Conservation (phyloP, 495 filamentous ascomycete genomes). For the Pyrenopolyporus hunteri region DNA sequence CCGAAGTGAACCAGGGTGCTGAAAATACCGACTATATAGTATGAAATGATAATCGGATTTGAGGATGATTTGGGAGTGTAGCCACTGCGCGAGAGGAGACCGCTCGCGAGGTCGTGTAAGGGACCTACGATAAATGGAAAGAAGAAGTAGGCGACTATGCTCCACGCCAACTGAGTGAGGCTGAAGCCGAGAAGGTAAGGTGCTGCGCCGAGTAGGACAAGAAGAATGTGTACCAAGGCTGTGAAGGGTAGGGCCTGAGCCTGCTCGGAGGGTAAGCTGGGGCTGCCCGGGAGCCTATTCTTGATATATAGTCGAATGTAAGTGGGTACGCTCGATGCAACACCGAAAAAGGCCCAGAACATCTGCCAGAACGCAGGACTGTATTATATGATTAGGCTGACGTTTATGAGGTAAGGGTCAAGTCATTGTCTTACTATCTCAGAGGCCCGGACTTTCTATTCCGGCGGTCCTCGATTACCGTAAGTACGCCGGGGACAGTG, state of each 20-base stretch:
- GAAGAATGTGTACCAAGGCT: not conserved
- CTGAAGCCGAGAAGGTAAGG: conserved; percentile 3
- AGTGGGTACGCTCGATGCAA: conserved; percentile 4
- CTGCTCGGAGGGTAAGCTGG: conserved; percentile 9
- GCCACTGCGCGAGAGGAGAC: conserved; percentile 1
- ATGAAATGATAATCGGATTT: conserved; percentile 2
- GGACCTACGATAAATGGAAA: conserved; percentile 6
- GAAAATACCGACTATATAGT: conserved; percentile 1
- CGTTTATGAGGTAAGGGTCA: not conserved
- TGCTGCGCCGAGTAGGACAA: not conserved
- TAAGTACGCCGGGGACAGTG: conserved; percentile 11
- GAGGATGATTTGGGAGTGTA: not conserved
- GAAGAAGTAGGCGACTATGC: conserved; percentile 5
- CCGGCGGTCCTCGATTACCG: conserved; percentile 9
- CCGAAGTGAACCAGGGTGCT: conserved; percentile 4
- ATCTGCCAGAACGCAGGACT: conserved; percentile 27
- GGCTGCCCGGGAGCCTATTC: conserved; percentile 1
- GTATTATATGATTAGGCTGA: not conserved
- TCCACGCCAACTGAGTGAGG: conserved; percentile 9
- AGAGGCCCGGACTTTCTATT: conserved; percentile 12
- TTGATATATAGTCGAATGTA: conserved; percentile 19
- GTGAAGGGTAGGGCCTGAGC: conserved; percentile 25
- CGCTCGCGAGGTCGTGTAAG: conserved; percentile 4
- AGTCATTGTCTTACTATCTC: conserved; percentile 17
- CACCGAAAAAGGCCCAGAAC: conserved; percentile 23